Evolutionary conservation across 2,329 filamentous ascomycete genomes (phyloP).

Genomic region (Monosporascus sp.): DNA sequence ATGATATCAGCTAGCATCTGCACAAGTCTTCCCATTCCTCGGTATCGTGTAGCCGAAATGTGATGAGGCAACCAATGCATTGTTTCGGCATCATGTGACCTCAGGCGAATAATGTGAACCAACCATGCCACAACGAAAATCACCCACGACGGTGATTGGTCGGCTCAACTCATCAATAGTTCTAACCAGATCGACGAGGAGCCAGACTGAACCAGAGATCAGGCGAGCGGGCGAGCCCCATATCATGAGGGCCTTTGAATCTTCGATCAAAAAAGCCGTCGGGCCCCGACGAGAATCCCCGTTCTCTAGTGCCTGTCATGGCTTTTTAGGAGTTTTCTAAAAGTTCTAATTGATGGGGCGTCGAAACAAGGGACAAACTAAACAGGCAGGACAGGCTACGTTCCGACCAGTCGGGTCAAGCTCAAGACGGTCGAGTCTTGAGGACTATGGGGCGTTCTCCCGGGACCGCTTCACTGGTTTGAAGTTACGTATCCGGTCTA

Average conservation of each 20-base stretch:
- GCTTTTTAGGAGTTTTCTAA: not conserved
- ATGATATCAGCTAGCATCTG: not conserved
- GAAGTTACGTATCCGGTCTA: too few relatives aligned
- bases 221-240: not conserved
- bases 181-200: not conserved
- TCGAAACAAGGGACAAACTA: not conserved
- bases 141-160: not conserved
- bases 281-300: not conserved
- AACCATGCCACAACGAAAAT: not conserved
- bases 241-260: not conserved
- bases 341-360: not conserved
- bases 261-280: not conserved
- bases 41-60: not conserved
- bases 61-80: conserved; percentile 9
- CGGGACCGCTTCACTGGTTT: too few relatives aligned
- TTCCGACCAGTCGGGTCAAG: not conserved
- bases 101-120: not conserved
- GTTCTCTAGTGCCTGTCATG: not conserved
- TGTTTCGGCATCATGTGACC: conserved; percentile 18
- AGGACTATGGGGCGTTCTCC: too few relatives aligned
- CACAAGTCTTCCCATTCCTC: not conserved
- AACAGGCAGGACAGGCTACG: not conserved
- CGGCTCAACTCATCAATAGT: not conserved
- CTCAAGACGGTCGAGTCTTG: not conserved
- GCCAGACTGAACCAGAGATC: not conserved